Evolutionary conservation across 2,329 filamentous ascomycete species (phyloP).

Genomic region (Aspergillus caelatus): DNA sequence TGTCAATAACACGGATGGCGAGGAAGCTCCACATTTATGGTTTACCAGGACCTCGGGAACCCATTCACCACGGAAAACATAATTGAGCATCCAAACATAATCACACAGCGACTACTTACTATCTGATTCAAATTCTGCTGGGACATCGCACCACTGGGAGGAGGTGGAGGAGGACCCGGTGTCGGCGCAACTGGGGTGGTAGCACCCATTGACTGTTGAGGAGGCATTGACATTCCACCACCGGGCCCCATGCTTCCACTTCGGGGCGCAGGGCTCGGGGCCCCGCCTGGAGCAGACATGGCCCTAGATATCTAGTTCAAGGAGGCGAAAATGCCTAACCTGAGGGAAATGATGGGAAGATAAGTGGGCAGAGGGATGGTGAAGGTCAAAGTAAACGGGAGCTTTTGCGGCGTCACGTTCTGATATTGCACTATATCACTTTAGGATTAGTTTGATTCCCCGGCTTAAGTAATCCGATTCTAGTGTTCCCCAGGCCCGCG

Average conservation of each 20-base stretch:
- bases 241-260: constrained; percentile 53
- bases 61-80: neutral
- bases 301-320: constrained; percentile 10
- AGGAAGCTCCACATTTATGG: neutral
- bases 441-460: neutral
- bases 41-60: neutral
- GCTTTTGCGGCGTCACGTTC: constrained; percentile 20
- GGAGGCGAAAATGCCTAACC: constrained; percentile 3
- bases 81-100: neutral
- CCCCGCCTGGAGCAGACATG: constrained; percentile 51
- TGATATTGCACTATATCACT: constrained; percentile 25
- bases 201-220: constrained; percentile 51
- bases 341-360: neutral
- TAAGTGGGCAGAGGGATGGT: constrained; percentile 9
- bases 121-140: constrained; percentile 95
- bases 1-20: neutral
- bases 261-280: constrained; percentile 52
- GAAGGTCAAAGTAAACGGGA: constrained; percentile 14
- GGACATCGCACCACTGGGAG: constrained; percentile 58
- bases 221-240: constrained; percentile 48
- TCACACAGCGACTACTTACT: constrained; percentile 59
- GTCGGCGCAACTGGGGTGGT: constrained; percentile 52
- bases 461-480: constrained; percentile 3
- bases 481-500: constrained; percentile 1
- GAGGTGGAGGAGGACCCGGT: constrained; percentile 36